Evolutionary conservation across 768 basidiomycete genomes (phyloP), one percentile per base, ranked within the genome.

Genomic region (Pisolithus marmoratus): DNA sequence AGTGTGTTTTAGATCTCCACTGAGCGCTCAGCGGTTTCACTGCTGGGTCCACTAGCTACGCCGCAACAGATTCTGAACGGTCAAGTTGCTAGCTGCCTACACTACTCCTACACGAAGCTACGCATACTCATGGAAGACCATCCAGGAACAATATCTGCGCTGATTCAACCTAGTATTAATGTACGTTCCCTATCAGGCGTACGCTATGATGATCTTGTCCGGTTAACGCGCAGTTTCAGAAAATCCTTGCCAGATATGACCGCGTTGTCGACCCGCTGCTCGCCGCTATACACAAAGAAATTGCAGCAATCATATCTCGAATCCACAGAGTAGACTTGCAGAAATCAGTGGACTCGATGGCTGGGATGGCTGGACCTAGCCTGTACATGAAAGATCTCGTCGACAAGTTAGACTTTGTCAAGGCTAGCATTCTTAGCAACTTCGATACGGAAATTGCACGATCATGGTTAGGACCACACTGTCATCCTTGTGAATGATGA

Each of bases 321-420:
- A 74, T 99, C 26, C 95, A 98, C 68, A 81, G 87, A 6, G 79
- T 90, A 42, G 90, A 94, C 65, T 85, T 94, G 62, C 79, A 81
- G 46, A 87, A 85, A 68, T 71, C 80, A 8, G 68, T 80, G 9
- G 90, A 93, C 56, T 78, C 87, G 1, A 75, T 75, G 68, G 72
- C 79, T 41, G 80, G 79, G 17, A 67, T 73, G 51, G 62, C 72
- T 1, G 74, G 67, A 1, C 71, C 73, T 58, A 95, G 90, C 67
- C 67, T 84, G 14, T 98, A 97, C 69, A 88, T 97, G 82, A 89
- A 90, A 64, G 93, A 95, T 56, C 74, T 99, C 50, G 80, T 84
- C 8, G 94, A 96, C 52, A 96, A 92, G 70, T 71, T 99, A 43
- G 70, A 75, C 1, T 94, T 90, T 62, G 74, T 97, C 56, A 90